Percentiles rank a stretch among this genome's conserved stretches.
Conservation (phyloP, 2,329 filamentous ascomycete genomes). For the Verticillium zaregamsianum region DNA sequence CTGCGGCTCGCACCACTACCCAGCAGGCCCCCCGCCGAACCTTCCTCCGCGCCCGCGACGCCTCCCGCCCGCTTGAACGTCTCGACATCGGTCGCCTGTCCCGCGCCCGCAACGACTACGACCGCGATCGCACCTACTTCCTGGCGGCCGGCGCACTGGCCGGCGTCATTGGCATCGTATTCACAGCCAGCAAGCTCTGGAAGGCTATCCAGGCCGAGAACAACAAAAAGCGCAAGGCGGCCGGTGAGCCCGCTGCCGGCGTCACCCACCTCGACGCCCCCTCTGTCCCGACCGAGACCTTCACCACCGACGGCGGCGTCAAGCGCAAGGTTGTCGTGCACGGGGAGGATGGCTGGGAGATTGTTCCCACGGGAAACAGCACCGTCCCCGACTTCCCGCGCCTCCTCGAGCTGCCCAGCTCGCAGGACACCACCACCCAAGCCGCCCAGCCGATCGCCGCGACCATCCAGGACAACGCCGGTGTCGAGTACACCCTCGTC, state of each 20-base stretch:
- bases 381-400: conserved; percentile 78
- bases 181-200: conserved; percentile 49
- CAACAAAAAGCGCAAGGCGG: conserved; percentile 21
- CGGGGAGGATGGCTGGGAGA: conserved; percentile 65
- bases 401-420: conserved; percentile 54
- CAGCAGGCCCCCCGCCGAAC: conserved; percentile 23
- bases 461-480: conserved; percentile 34
- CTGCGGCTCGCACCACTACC: conserved; percentile 4
- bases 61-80: conserved; percentile 37
- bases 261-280: conserved; percentile 36
- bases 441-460: conserved; percentile 28
- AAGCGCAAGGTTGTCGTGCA: conserved; percentile 58
- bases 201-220: conserved; percentile 30
- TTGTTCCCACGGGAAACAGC: conserved; percentile 76
- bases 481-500: conserved; percentile 77
- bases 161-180: conserved; percentile 45
- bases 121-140: conserved; percentile 46
- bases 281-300: conserved; percentile 35
- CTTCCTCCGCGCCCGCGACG: conserved; percentile 22
- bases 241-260: conserved; percentile 14
- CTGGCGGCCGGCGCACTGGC: conserved; percentile 46
- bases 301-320: conserved; percentile 44
- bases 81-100: conserved; percentile 47
- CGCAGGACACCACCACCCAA: conserved; percentile 15
- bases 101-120: conserved; percentile 42